Evolutionary conservation across 2,329 filamentous ascomycete genomes (phyloP), one percentile per base, ranked within the genome.

Genomic region (Cladobotryum protrusum): DNA sequence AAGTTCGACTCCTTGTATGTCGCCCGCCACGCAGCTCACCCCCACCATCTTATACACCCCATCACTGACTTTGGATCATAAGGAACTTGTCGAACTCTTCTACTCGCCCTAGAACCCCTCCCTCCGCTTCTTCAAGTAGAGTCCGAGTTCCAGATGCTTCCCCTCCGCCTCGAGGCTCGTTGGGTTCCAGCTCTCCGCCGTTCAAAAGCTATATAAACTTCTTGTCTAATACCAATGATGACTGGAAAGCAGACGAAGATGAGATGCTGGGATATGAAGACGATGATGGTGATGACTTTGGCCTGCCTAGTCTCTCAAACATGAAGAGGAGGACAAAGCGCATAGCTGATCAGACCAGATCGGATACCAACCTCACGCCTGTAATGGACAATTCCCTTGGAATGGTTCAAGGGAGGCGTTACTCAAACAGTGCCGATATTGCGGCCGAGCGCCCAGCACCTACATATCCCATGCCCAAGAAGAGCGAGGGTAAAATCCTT

Each of bases 251-350:
- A 15, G 83, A 87, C 54, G 83, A 87, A 49, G 87, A 87, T 49
- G 87, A 89, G 56, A 84, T 89, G 59, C 81, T 88, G 64, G 82
- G 82, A 11, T 89, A 93, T 60, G 87, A 85, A 61, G 89, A 95
- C 58, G 87, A 90, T 50, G 87, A 93, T 59, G 91, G 95, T 54
- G 92, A 97, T 67, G 92, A 97, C 65, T 97, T 97, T 69, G 92
- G 92, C 1, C 76, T 97, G 20, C 92, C 92, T 2, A 96, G 90
- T 64, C 81, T 97, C 63, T 87, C 90, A 5, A 96, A 86, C 63
- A 93, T 93, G 86, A 87, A 91, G 61, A 81, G 88, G 58, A 87
- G 88, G 64, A 74, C 78, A 17, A 74, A 72, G 55, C 71, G 73
- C 44, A 75, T 76, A 58, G 77, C 76, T 39, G 69, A 74, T 15